Percentiles rank a stretch among this genome's conserved stretches.
These are phyloP conservation scores for Podila minutissima DNA, from an alignment of 192 early-diverging fungal species.

Conservation along the genomic window DNA sequence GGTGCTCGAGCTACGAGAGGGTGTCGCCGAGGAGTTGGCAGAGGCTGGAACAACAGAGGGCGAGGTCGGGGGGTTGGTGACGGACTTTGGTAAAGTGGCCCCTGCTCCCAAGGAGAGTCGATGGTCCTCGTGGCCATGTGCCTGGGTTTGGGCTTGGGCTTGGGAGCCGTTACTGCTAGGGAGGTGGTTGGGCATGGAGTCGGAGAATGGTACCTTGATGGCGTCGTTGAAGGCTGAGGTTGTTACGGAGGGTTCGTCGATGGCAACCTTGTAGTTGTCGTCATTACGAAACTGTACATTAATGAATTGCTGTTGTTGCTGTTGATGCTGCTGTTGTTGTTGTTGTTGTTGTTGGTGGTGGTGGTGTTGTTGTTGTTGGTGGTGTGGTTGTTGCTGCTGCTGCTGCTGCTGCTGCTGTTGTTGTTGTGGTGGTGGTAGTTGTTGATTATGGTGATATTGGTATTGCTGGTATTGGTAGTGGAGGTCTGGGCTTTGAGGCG, in stretches of 20 bases:
- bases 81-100: too few species aligned
- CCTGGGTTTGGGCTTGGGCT: too few species aligned
- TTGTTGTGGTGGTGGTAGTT: not conserved
- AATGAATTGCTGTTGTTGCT: not conserved
- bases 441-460: slow-evolving; percentile 3
- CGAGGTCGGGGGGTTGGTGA: not conserved
- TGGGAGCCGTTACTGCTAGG: not conserved
- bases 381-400: slow-evolving; percentile 1
- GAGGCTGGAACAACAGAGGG: slow-evolving; percentile 4
- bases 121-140: too few species aligned
- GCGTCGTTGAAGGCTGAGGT: not conserved
- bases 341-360: slow-evolving; percentile 1
- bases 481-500: slow-evolving; percentile 1
- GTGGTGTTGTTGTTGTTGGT: not conserved
- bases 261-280: slow-evolving; percentile 25
- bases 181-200: not conserved
- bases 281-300: not conserved
- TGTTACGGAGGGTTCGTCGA: slow-evolving; percentile 7
- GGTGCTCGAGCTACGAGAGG: slow-evolving; percentile 48
- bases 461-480: slow-evolving; percentile 12
- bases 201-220: slow-evolving; percentile 24
- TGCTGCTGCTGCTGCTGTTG: slow-evolving; percentile 4
- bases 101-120: too few species aligned
- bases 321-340: not conserved
- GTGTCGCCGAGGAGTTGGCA: slow-evolving; percentile 34